These are phyloP conservation scores for Parsonsia alboflavescens DNA, from an alignment of 257 asterid species.

Conservation along the genomic window DNA sequence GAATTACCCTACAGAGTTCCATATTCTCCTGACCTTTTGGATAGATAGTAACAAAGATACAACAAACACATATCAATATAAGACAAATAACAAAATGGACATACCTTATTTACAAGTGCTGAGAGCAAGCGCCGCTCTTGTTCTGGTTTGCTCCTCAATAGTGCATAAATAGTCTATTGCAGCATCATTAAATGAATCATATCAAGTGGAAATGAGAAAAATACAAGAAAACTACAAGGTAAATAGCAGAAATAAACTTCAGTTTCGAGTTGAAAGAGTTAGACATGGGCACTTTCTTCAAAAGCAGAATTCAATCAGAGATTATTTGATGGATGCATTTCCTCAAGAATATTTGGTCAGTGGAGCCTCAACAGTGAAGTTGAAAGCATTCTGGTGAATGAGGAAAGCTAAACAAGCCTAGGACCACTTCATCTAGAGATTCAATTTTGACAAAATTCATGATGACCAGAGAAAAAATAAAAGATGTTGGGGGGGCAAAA, in stretches of 20 bases:
- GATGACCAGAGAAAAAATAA: background rate
- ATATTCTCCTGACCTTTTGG: background rate
- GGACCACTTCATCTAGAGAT: background rate
- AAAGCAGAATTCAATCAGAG: background rate
- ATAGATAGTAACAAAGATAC: background rate
- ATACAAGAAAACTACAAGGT: slow-evolving; percentile 5
- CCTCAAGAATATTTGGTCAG: background rate
- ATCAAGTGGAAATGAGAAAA: background rate
- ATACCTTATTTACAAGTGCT: slow-evolving; percentile 85
- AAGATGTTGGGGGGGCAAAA: background rate
- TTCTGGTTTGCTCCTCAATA: slow-evolving; percentile 89
- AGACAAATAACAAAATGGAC: background rate
- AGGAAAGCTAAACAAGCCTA: background rate
- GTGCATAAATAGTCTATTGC: slow-evolving; percentile 54
- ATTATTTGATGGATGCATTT: background rate
- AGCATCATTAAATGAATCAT: slow-evolving; percentile 3
- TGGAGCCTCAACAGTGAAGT: background rate
- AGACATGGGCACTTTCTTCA: background rate
- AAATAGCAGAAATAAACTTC: background rate
- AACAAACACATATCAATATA: slow-evolving; percentile 8
- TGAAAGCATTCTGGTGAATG: background rate
- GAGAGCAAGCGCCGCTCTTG: slow-evolving; percentile 87
- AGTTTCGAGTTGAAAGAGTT: background rate
- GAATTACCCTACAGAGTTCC: slow-evolving; percentile 11
- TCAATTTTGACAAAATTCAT: background rate